Conservation (phyloP, 2,329 filamentous ascomycete species). For the Penicillium psychrosexuale region DNA sequence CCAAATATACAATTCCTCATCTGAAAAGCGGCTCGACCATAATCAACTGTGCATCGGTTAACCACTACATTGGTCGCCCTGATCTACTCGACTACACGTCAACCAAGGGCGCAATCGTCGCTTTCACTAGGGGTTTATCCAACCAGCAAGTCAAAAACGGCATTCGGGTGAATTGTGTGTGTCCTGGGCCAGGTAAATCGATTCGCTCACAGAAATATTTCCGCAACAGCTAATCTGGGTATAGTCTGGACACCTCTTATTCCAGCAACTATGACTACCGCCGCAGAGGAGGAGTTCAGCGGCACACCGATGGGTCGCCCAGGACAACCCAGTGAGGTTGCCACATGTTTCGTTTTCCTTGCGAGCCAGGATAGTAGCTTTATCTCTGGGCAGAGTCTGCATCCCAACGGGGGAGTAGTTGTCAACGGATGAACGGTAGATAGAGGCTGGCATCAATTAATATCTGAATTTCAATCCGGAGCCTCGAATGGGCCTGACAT, state of each 20-base stretch:
- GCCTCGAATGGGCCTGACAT: no score
- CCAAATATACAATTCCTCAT: constrained; percentile 72
- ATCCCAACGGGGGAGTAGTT: constrained; percentile 60
- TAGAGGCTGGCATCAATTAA: no score
- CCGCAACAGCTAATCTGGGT: constrained; percentile 1
- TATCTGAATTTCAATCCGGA: no score
- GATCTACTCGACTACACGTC: constrained; percentile 80
- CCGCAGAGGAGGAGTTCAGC: constrained; percentile 68
- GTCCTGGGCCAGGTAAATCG: constrained; percentile 61
- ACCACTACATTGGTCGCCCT: constrained; percentile 75
- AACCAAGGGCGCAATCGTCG: constrained; percentile 68
- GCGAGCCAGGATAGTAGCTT: constrained; percentile 70
- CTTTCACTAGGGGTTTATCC: constrained; percentile 73
- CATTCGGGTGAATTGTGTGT: constrained; percentile 75
- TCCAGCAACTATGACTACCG: constrained; percentile 66
- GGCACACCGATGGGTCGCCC: constrained; percentile 71
- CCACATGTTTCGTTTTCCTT: constrained; percentile 76
- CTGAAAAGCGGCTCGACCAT: constrained; percentile 72
- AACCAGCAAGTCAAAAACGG: constrained; percentile 71
- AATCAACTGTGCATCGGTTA: constrained; percentile 83
- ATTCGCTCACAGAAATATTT: no score
- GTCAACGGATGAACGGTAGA: constrained; percentile 44
- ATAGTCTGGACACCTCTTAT: constrained; percentile 72
- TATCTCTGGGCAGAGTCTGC: constrained; percentile 69
- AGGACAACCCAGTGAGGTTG: constrained; percentile 77